phyloP scores from a whole-genome alignment of 2,329 filamentous ascomycete species.

The Ophiocordyceps camponoti-floridani region DNA sequence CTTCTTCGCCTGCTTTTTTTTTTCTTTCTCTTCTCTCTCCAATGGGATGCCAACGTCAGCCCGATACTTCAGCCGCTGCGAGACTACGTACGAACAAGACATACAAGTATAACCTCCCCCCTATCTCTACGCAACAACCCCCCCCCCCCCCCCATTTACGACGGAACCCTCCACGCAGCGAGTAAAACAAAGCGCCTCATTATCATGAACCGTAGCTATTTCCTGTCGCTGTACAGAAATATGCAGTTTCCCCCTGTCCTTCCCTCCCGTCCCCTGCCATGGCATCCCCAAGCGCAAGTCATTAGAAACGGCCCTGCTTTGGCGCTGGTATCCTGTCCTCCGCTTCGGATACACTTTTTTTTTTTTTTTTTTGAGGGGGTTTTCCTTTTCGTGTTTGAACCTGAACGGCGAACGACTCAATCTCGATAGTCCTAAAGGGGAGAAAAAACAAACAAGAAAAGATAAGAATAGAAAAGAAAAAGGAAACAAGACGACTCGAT shows the following conservation, averaged over 20 bases:
- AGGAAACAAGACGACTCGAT: not conserved
- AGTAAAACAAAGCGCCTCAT: not conserved
- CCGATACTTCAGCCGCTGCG: not conserved
- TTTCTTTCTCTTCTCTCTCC: not conserved
- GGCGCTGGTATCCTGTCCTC: not conserved
- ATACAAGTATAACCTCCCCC: not conserved
- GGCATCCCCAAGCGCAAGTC: not conserved
- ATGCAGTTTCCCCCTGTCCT: not conserved
- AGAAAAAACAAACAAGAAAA: not conserved
- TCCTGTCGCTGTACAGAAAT: not conserved
- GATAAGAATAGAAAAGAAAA: not conserved
- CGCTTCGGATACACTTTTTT: no score
- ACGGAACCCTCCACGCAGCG: no score
- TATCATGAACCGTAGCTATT: not conserved
- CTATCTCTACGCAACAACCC: not conserved
- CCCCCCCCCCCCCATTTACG: no score
- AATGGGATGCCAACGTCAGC: not conserved
- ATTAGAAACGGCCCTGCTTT: not conserved
- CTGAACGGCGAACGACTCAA: not conserved
- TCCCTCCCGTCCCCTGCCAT: not conserved
- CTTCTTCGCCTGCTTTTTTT: not conserved
- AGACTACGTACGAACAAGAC: no score
- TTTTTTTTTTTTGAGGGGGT: not conserved
- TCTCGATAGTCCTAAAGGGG: not conserved
- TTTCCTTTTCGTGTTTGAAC: no score